phyloP scores from a whole-genome alignment of 2,329 filamentous ascomycete species.

The Fusarium poae region DNA sequence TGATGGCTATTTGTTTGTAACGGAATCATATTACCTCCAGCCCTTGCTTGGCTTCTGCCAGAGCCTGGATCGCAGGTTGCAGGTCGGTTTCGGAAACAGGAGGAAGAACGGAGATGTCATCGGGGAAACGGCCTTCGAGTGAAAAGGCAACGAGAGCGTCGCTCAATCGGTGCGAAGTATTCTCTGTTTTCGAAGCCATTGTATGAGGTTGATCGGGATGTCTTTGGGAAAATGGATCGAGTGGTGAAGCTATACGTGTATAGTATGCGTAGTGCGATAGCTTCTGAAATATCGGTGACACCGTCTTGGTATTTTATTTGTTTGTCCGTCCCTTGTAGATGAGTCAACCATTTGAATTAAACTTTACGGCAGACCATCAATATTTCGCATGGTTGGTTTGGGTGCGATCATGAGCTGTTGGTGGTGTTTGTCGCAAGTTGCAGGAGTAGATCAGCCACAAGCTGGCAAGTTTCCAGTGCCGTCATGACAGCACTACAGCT shows the following conservation, averaged over 20 bases:
- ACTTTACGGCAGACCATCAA: neutral
- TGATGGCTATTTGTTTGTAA: conserved; percentile 5
- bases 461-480: conserved; percentile 44
- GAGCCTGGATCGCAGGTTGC: conserved; percentile 56
- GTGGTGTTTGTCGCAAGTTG: conserved; percentile 39
- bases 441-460: conserved; percentile 40
- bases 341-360: neutral
- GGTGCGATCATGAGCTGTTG: conserved; percentile 32
- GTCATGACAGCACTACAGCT: conserved; percentile 38
- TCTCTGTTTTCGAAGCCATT: conserved; percentile 52
- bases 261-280: conserved; percentile 3
- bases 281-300: conserved; percentile 13
- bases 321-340: neutral
- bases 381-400: conserved; percentile 16
- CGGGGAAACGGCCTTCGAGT: conserved; percentile 58
- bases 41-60: conserved; percentile 53
- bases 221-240: neutral
- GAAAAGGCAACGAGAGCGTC: conserved; percentile 58
- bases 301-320: neutral
- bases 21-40: conserved; percentile 55
- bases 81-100: conserved; percentile 56
- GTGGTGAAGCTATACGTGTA: conserved; percentile 33
- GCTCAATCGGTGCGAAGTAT: conserved; percentile 52
- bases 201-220: neutral
- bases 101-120: conserved; percentile 54